Conservation (phyloP, 164 flowering plant species). For the Malania oleifera region DNA sequence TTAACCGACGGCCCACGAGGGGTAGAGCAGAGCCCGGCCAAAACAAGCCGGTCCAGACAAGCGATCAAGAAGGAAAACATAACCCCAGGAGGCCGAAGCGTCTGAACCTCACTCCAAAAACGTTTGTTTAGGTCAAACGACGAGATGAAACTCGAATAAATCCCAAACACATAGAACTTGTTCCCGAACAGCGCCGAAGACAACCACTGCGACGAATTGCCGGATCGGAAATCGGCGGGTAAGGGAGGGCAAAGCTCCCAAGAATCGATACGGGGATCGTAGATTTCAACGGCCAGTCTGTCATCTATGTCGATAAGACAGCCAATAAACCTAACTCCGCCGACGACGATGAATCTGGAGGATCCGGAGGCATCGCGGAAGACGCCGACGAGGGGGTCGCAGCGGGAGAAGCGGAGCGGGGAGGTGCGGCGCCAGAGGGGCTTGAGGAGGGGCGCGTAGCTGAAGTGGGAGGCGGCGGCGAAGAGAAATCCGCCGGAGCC, state of each 20-base stretch:
- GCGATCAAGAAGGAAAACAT: conserved; percentile 52
- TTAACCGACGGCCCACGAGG: conserved; percentile 37
- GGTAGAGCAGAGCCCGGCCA: conserved; percentile 50
- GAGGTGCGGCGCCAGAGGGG: conserved; percentile 36
- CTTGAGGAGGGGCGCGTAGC: conserved; percentile 33
- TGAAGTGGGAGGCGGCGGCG: conserved; percentile 35
- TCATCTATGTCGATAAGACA: conserved; percentile 62
- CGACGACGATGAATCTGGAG: conserved; percentile 49
- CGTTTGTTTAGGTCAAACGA: conserved; percentile 38
- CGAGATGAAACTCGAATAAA: conserved; percentile 40
- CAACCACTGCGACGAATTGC: conserved; percentile 42
- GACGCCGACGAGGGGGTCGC: conserved; percentile 56
- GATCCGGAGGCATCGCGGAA: conserved; percentile 16
- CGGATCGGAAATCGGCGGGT: conserved; percentile 46
- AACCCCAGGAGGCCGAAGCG: conserved; percentile 56
- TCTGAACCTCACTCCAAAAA: conserved; percentile 53
- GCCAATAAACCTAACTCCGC: conserved; percentile 54
- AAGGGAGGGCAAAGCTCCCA: conserved; percentile 64
- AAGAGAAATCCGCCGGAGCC: conserved; percentile 47
- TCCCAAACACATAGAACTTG: conserved; percentile 49
- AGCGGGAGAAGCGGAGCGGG: conserved; percentile 43
- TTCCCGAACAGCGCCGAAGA: conserved; percentile 45
- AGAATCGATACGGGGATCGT: conserved; percentile 31
- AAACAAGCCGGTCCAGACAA: conserved; percentile 36
- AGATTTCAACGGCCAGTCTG: conserved; percentile 53